Evolutionary conservation across 2,329 filamentous ascomycete genomes (phyloP), one percentile per base, ranked within the genome.

Genomic region (Alternaria arbusti): DNA sequence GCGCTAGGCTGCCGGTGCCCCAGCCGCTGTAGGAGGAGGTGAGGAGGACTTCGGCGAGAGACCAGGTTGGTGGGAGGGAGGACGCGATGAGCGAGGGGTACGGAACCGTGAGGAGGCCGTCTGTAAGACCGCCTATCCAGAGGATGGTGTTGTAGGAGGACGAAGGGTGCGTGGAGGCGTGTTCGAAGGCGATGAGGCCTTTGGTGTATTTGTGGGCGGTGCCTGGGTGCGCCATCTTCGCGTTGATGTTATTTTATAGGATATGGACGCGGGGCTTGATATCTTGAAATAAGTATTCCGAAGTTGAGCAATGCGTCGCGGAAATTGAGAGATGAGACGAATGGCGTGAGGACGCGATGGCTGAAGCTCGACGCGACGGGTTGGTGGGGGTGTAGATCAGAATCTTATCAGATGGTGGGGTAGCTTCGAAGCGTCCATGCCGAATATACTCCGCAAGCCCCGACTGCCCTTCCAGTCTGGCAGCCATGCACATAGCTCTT

Each of bases 41-140:
- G 40, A 87, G 80, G 9, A 85, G 77, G 9, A 86, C 77, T 59
- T 84, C 82, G 64, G 85, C 83, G 23, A 90, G 74, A 11, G 80
- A 80, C 87, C 87, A 90, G 56, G 78, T 75, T 3, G 82, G 79
- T 0, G 82, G 78, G 1, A 89, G 82, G 3, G 81, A 72, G 20
- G 79, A 63, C 7, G 86, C 84, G 54, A 90, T 80, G 6, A 79
- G 70, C 47, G 82, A 74, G 3, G 87, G 82, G 74, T 91, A 92
- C 1, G 84, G 81, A 9, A 91, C 85, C 0, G 88, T 89, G 66
- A 91, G 87, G 62, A 90, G 87, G 2, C 90, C 90, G 77, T 93
- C 91, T 40, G 85, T 86, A 15, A 94, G 85, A 36, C 91, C 91
- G 65, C 89, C 90, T 66, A 93, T 85, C 80, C 91, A 91, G 64